A percentile compares a stretch with the other conserved stretches of the same genome.
phyloP scores from a whole-genome alignment of 129 eudicot genomes.

The Lactuca sativa region DNA sequence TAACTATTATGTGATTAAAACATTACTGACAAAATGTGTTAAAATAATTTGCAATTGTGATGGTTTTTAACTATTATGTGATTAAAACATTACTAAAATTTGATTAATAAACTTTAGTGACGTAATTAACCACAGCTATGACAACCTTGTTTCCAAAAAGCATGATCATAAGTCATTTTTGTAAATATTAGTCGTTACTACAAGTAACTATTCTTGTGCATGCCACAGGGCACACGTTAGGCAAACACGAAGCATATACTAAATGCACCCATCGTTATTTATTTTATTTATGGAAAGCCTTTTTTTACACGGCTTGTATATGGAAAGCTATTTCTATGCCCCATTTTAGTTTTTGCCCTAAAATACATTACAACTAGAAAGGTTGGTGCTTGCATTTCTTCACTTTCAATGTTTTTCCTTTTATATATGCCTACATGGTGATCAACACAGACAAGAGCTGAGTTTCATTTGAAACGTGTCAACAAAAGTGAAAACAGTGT shows the following conservation, averaged over 20 bases:
- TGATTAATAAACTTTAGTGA: too few relatives aligned
- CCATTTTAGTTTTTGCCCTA: constrained; percentile 3
- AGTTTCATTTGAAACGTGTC: not conserved
- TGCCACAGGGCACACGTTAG: too few relatives aligned
- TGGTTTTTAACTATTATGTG: too few relatives aligned
- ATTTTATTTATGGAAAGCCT: not conserved
- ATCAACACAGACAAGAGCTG: not conserved
- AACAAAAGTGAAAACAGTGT: not conserved
- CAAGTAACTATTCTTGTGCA: not conserved
- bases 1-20: too few relatives aligned
- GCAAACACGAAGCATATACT: not conserved
- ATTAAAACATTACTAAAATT: too few relatives aligned
- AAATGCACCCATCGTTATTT: too few relatives aligned
- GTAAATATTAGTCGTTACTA: not conserved
- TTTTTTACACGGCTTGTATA: not conserved
- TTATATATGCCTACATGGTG: not conserved
- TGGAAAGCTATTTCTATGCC: constrained; percentile 8
- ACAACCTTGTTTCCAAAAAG: too few relatives aligned
- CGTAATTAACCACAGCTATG: too few relatives aligned
- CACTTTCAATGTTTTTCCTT: not conserved
- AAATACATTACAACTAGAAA: not conserved
- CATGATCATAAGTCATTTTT: too few relatives aligned
- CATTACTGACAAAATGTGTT: too few relatives aligned
- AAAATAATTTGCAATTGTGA: too few relatives aligned
- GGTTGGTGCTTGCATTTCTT: constrained; percentile 12